phyloP scores from a whole-genome alignment of 192 early-diverging fungal genomes.

The Coemansia sp. region DNA sequence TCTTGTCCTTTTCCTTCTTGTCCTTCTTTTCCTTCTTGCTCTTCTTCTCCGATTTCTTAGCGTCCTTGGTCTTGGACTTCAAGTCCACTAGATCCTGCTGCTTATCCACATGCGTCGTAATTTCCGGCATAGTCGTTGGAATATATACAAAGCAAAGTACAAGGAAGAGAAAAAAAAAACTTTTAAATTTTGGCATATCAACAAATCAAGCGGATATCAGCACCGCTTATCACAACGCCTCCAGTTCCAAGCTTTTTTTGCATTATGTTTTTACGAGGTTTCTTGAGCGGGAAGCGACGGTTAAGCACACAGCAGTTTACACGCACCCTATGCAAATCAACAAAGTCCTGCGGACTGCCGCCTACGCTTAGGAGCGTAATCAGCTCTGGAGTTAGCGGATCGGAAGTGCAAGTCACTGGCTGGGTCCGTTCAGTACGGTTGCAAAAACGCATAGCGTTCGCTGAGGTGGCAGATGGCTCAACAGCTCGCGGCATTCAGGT shows the following conservation, averaged over 20 bases:
- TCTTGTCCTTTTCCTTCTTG: constrained; percentile 44
- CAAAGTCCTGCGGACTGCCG: constrained; percentile 11
- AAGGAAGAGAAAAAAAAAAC: neutral
- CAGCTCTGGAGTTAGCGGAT: constrained; percentile 11
- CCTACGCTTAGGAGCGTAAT: constrained; percentile 29
- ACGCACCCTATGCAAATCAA: neutral
- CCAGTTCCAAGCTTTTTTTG: neutral
- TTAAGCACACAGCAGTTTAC: neutral
- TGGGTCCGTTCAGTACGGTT: constrained; percentile 82
- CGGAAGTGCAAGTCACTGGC: constrained; percentile 48
- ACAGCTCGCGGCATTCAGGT: constrained; percentile 69
- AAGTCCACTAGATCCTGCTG: constrained; percentile 2
- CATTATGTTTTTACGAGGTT: constrained; percentile 3
- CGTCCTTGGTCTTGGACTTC: constrained; percentile 1
- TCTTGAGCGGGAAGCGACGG: neutral
- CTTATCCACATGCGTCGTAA: constrained; percentile 3
- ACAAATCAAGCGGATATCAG: neutral
- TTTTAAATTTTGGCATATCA: constrained; percentile 12
- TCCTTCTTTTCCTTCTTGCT: constrained; percentile 24
- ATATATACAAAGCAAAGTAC: constrained; percentile 17
- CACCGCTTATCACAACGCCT: too few relatives aligned
- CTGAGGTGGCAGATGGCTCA: constrained; percentile 76
- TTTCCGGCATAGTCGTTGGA: constrained; percentile 1
- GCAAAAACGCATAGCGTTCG: constrained; percentile 77
- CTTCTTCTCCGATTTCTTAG: constrained; percentile 6